Conservation (phyloP, 176 grass and related monocot genomes). For the Triticum timopheevii region DNA sequence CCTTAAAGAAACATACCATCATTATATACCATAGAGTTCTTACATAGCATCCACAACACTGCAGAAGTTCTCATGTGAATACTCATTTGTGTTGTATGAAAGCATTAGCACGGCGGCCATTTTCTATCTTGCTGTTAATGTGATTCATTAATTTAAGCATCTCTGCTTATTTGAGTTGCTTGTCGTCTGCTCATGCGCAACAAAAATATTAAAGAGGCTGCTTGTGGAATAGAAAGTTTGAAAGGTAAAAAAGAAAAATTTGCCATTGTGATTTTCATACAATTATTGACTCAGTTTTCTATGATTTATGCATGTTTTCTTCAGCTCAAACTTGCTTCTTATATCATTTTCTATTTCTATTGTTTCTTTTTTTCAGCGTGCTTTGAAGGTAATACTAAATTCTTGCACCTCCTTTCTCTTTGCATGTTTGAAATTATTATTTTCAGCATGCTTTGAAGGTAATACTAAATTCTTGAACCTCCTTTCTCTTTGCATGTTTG, state of each 20-base stretch:
- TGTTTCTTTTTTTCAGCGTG: slow-evolving; percentile 59
- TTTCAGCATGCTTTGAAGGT: slow-evolving; percentile 86
- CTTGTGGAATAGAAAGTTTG: neutral
- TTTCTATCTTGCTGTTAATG: neutral
- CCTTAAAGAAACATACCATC: slow-evolving; percentile 16
- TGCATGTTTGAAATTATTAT: slow-evolving; percentile 15
- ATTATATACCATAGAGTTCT: neutral
- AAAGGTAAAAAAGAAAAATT: neutral
- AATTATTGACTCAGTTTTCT: neutral
- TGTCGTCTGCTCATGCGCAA: neutral
- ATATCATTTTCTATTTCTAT: slow-evolving; percentile 35
- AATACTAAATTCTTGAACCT: slow-evolving; percentile 19
- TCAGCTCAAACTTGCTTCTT: slow-evolving; percentile 11
- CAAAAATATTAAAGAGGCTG: neutral
- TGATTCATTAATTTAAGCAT: neutral
- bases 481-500: slow-evolving; percentile 35
- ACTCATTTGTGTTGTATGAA: slow-evolving; percentile 8
- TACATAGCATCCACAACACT: neutral
- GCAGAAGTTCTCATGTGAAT: neutral
- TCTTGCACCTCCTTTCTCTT: neutral
- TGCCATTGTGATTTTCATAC: neutral
- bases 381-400: slow-evolving; percentile 79
- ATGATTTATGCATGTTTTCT: neutral
- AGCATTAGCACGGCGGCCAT: neutral
- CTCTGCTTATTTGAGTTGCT: slow-evolving; percentile 3